These are phyloP conservation scores for Herpetospermum pedunculosum DNA, from an alignment of 306 rosid genomes.

Conservation along the genomic window DNA sequence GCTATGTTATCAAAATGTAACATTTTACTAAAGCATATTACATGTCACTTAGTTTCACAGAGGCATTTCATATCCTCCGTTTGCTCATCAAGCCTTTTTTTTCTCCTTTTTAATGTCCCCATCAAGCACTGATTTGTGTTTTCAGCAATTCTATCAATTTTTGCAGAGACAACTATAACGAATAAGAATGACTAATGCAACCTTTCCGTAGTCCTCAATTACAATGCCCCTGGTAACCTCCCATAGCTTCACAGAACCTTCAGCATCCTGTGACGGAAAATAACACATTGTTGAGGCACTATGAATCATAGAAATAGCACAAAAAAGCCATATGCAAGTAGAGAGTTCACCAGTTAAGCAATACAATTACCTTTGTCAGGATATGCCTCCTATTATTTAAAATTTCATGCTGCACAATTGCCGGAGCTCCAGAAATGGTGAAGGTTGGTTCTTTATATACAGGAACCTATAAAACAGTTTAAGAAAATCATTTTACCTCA, in stretches of 20 bases:
- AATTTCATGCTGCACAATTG: conserved; percentile 84
- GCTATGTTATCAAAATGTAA: neutral
- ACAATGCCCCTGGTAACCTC: conserved; percentile 86
- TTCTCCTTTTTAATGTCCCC: neutral
- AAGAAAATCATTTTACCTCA: conserved; percentile 8
- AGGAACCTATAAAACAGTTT: conserved; percentile 53
- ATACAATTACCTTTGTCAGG: conserved; percentile 69
- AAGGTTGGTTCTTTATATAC: conserved; percentile 69
- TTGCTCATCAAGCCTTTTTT: neutral
- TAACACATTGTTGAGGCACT: conserved; percentile 5
- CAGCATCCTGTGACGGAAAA: conserved; percentile 52
- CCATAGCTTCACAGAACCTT: conserved; percentile 95
- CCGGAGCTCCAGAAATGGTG: conserved; percentile 78
- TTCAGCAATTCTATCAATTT: conserved; percentile 11
- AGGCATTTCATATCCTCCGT: neutral
- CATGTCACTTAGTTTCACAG: neutral
- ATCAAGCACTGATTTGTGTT: conserved; percentile 12
- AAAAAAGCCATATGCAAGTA: neutral
- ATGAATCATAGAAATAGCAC: neutral
- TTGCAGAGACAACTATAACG: conserved; percentile 7
- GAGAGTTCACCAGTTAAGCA: conserved; percentile 1
- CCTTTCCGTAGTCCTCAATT: conserved; percentile 92
- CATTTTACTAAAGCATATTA: neutral
- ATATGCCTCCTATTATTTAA: conserved; percentile 90
- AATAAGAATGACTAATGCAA: conserved; percentile 18